Percentiles rank a stretch among this genome's conserved stretches.
Evolutionary conservation across 805 yeast species (phyloP).

Genomic region (Phaffomyces antillensis): DNA sequence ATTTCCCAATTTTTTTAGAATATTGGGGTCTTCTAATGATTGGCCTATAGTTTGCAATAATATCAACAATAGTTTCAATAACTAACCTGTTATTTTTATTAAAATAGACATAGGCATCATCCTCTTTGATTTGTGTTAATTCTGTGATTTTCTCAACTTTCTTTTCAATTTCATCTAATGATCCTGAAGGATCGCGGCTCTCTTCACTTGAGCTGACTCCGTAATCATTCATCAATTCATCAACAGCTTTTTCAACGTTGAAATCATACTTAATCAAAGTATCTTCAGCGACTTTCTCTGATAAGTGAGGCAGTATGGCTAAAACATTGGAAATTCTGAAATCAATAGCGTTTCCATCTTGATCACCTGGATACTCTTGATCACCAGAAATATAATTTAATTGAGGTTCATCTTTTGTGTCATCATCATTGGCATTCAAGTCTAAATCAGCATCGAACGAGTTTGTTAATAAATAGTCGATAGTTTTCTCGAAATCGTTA

Average conservation of each 20-base stretch:
- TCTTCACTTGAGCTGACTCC: too few relatives aligned
- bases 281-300: too few relatives aligned
- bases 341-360: background rate
- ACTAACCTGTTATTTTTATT: background rate
- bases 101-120: background rate
- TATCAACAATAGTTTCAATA: slow-evolving; percentile 1
- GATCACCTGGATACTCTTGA: background rate
- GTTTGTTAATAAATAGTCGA: background rate
- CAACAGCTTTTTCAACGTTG: too few relatives aligned
- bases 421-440: background rate
- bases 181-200: too few relatives aligned
- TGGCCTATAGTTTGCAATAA: background rate
- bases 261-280: too few relatives aligned
- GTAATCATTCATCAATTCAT: too few relatives aligned
- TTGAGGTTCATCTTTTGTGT: background rate
- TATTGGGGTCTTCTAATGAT: background rate
- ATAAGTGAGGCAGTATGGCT: too few relatives aligned
- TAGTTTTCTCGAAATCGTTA: slow-evolving; percentile 2
- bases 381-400: background rate
- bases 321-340: background rate
- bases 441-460: background rate
- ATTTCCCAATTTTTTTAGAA: background rate
- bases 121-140: background rate
- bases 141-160: background rate
- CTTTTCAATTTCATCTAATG: background rate